A percentile compares a stretch with the other conserved stretches of the same genome.
Evolutionary conservation across 805 yeast species (phyloP).

Genomic region (Ogataea pilisensis): DNA sequence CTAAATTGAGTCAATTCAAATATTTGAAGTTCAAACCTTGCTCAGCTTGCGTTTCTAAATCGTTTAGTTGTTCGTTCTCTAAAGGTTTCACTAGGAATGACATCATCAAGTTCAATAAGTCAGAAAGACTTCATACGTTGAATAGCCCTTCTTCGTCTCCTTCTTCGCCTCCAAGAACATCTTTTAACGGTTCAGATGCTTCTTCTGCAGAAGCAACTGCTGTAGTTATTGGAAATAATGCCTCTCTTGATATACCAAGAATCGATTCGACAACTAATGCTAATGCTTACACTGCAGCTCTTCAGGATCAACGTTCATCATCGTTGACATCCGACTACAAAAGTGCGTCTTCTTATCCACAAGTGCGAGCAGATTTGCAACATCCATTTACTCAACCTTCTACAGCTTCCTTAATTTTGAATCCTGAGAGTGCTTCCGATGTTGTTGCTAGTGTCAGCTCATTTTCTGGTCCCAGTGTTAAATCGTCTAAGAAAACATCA

Average conservation of each 20-base stretch:
- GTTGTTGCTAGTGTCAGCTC: not conserved
- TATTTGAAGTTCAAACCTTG: conserved; percentile 50
- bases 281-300: too few relatives aligned
- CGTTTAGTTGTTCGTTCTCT: conserved; percentile 48
- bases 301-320: too few relatives aligned
- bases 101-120: conserved; percentile 37
- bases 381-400: too few relatives aligned
- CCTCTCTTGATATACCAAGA: too few relatives aligned
- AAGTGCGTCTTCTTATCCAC: too few relatives aligned
- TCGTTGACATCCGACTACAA: too few relatives aligned
- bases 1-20: conserved; percentile 23
- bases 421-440: too few relatives aligned
- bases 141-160: conserved; percentile 1
- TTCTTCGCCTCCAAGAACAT: conserved; percentile 1
- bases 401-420: too few relatives aligned
- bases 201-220: too few relatives aligned
- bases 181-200: not conserved
- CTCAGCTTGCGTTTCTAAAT: conserved; percentile 47
- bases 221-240: too few relatives aligned
- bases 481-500: conserved; percentile 30
- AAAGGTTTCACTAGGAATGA: conserved; percentile 67
- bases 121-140: conserved; percentile 20
- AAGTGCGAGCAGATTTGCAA: too few relatives aligned
- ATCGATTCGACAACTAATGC: too few relatives aligned
- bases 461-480: conserved; percentile 3